A percentile compares a stretch with the other conserved stretches of the same genome.
These are phyloP conservation scores for Penicilliopsis zonata DNA, from an alignment of 495 filamentous ascomycete genomes.

Conservation along the genomic window DNA sequence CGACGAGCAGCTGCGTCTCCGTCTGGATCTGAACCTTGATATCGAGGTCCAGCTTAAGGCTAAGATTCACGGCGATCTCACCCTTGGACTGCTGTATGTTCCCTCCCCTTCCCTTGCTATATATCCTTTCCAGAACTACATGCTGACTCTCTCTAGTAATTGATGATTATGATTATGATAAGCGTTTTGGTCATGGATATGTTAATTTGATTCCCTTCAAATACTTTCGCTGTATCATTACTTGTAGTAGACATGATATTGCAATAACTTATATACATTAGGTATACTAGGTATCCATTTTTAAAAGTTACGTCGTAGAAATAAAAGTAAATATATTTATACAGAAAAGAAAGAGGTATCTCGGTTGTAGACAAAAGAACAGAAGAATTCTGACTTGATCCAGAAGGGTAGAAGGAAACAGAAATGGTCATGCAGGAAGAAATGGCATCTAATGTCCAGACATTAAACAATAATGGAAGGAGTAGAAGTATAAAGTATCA, in stretches of 20 bases:
- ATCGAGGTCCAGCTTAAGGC: slow-evolving; percentile 85
- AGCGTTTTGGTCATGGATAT: not conserved
- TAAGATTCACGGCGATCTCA: slow-evolving; percentile 84
- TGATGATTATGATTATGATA: too few species aligned
- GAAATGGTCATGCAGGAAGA: not conserved
- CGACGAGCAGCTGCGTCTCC: slow-evolving; percentile 62
- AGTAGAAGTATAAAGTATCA: slow-evolving; percentile 3
- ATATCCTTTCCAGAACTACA: too few species aligned
- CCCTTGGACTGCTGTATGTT: slow-evolving; percentile 75
- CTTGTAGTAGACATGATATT: not conserved
- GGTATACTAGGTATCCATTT: too few species aligned
- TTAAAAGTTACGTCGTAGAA: too few species aligned
- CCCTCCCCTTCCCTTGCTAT: too few species aligned
- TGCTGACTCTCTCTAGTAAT: not conserved
- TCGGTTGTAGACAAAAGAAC: not conserved
- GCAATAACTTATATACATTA: too few species aligned
- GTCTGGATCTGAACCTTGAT: slow-evolving; percentile 79
- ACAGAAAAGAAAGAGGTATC: too few species aligned
- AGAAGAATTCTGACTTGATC: too few species aligned
- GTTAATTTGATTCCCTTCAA: not conserved
- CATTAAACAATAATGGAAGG: slow-evolving; percentile 12
- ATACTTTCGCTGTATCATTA: not conserved
- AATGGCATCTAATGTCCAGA: slow-evolving; percentile 21
- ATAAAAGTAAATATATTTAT: not conserved
- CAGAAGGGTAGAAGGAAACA: not conserved